phyloP scores from a whole-genome alignment of 495 filamentous ascomycete genomes.

The Oleoguttula mirabilis region DNA sequence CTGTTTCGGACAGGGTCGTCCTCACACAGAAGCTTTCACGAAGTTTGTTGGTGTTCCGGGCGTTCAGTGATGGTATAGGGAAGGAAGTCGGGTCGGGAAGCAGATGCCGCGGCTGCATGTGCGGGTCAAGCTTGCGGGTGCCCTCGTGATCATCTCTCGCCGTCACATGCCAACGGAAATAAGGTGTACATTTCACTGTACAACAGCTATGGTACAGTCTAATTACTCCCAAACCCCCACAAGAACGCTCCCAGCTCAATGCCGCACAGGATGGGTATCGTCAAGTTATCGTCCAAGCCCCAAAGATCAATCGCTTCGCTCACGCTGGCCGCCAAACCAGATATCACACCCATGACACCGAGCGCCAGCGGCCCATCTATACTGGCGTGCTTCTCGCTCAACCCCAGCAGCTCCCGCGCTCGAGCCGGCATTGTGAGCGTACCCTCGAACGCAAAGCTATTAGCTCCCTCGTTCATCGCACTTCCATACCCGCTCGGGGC shows the following conservation, averaged over 20 bases:
- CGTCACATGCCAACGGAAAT: no score
- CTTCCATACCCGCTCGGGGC: slow-evolving; percentile 38
- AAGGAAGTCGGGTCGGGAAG: no score
- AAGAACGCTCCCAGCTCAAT: slow-evolving; percentile 87
- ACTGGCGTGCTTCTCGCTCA: slow-evolving; percentile 35
- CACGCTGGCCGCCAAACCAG: slow-evolving; percentile 71
- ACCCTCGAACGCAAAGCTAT: slow-evolving; percentile 73
- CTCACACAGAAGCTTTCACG: no score
- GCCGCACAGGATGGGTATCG: slow-evolving; percentile 85
- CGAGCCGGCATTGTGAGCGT: slow-evolving; percentile 49
- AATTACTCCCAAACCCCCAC: slow-evolving; percentile 73
- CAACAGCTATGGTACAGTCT: no score
- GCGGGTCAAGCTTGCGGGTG: no score
- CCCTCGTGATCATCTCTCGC: no score
- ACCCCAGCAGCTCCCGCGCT: slow-evolving; percentile 30
- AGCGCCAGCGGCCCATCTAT: slow-evolving; percentile 59
- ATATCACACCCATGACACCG: slow-evolving; percentile 74
- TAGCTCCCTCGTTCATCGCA: slow-evolving; percentile 42
- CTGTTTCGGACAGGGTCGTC: no score
- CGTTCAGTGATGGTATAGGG: no score
- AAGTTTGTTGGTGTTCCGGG: no score
- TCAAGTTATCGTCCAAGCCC: slow-evolving; percentile 93
- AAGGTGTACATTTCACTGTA: no score
- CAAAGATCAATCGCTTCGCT: slow-evolving; percentile 88
- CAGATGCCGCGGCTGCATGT: no score